Percentiles rank a stretch among this genome's conserved stretches.
phyloP scores from a whole-genome alignment of 2,329 filamentous ascomycete species.

The Cryphonectria nitschkei region DNA sequence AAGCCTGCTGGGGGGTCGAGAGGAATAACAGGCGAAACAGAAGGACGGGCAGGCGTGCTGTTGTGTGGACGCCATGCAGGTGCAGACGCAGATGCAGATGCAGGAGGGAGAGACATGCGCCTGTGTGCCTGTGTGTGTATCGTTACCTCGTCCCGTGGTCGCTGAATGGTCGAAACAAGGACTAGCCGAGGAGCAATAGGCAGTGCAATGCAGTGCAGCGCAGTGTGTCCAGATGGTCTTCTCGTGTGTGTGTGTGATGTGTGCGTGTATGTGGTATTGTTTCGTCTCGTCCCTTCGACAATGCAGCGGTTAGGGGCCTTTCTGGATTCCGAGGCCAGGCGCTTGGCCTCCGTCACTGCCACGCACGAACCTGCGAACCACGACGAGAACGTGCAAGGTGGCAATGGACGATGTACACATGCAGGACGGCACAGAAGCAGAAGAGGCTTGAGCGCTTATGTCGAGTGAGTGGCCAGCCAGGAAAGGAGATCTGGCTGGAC shows the following conservation, averaged over 20 bases:
- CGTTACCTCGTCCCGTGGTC: background rate
- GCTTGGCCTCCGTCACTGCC: background rate
- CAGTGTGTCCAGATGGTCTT: background rate
- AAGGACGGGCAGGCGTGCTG: background rate
- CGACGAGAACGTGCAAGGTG: background rate
- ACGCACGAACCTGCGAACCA: background rate
- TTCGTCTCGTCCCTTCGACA: conserved; percentile 4
- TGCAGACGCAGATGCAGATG: background rate
- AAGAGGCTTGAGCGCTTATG: conserved; percentile 1
- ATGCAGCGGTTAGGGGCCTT: background rate
- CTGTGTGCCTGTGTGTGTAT: background rate
- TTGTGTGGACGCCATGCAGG: background rate
- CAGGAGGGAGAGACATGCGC: background rate
- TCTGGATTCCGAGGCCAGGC: background rate
- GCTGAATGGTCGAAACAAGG: background rate
- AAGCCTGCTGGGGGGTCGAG: background rate
- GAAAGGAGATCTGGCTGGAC: background rate
- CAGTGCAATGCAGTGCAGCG: background rate
- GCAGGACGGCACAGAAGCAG: background rate
- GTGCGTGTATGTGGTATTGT: background rate
- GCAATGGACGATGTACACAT: background rate
- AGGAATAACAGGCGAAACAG: background rate
- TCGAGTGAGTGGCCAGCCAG: background rate
- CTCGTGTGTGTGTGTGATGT: background rate
- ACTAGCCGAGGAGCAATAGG: background rate